phyloP scores from a whole-genome alignment of 768 basidiomycete species.

The Podaxis sp. region DNA sequence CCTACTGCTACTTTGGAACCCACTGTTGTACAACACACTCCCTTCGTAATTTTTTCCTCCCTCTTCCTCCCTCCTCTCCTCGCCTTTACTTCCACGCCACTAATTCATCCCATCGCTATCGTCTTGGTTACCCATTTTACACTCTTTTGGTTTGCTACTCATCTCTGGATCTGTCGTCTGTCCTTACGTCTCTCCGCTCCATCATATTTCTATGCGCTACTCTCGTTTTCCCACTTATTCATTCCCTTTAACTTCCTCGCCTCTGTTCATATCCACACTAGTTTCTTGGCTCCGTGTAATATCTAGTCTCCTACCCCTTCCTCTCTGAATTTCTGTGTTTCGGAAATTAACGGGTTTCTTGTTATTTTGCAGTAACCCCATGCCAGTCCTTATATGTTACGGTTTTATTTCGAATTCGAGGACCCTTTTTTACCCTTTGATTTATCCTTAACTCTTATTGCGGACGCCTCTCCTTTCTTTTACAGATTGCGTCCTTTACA shows the following conservation, averaged over 20 bases:
- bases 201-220: background rate
- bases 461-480: background rate
- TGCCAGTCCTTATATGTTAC: background rate
- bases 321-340: background rate
- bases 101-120: constrained; percentile 7
- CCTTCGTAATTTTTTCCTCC: constrained; percentile 6
- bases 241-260: background rate
- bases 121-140: background rate
- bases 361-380: background rate
- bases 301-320: background rate
- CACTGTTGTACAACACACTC: constrained; percentile 9
- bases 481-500: background rate
- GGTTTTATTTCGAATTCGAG: constrained; percentile 4
- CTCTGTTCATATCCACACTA: background rate
- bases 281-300: background rate
- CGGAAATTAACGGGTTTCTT: background rate
- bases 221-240: background rate
- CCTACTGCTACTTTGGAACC: background rate
- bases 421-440: constrained; percentile 17
- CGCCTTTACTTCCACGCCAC: background rate
- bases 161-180: constrained; percentile 17
- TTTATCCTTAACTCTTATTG: constrained; percentile 12
- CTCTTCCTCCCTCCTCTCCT: background rate
- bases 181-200: constrained; percentile 13
- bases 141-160: constrained; percentile 14